phyloP scores from a whole-genome alignment of 202 grass and related monocot genomes.

The Carex arenaria region DNA sequence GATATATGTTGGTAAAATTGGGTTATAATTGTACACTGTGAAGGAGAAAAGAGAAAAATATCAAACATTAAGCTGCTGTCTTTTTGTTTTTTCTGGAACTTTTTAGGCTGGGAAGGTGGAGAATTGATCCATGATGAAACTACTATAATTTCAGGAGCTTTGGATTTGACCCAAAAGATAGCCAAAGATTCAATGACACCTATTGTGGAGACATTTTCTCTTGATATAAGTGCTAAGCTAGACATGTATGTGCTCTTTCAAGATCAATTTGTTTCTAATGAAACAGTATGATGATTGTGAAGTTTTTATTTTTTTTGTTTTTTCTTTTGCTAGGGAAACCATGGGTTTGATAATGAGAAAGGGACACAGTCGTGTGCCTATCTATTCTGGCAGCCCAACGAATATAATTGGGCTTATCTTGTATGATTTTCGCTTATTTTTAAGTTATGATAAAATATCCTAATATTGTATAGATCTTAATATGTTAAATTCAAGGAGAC shows the following conservation, averaged over 20 bases:
- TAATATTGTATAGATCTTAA: not conserved
- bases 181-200: slow-evolving; percentile 78
- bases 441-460: not conserved
- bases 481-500: not conserved
- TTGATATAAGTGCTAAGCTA: slow-evolving; percentile 72
- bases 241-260: slow-evolving; percentile 61
- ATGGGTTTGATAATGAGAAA: slow-evolving; percentile 87
- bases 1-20: not conserved
- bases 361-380: slow-evolving; percentile 96
- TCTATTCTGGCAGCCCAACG: slow-evolving; percentile 78
- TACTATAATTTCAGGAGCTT: slow-evolving; percentile 93
- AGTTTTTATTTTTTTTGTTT: slow-evolving; percentile 1
- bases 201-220: slow-evolving; percentile 26
- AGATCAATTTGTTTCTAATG: not conserved
- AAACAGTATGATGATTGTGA: not conserved
- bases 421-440: slow-evolving; percentile 28
- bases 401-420: slow-evolving; percentile 99
- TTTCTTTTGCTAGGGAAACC: slow-evolving; percentile 52
- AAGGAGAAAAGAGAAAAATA: not conserved
- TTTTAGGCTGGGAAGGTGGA: slow-evolving; percentile 95
- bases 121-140: slow-evolving; percentile 99
- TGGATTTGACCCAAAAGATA: slow-evolving; percentile 87
- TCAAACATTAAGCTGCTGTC: slow-evolving; percentile 30
- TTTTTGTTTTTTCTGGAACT: slow-evolving; percentile 28
- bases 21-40: slow-evolving; percentile 3